These are phyloP conservation scores for Phytopythium mirpurense DNA, from an alignment of 352 stramenopile genomes.

Conservation along the genomic window DNA sequence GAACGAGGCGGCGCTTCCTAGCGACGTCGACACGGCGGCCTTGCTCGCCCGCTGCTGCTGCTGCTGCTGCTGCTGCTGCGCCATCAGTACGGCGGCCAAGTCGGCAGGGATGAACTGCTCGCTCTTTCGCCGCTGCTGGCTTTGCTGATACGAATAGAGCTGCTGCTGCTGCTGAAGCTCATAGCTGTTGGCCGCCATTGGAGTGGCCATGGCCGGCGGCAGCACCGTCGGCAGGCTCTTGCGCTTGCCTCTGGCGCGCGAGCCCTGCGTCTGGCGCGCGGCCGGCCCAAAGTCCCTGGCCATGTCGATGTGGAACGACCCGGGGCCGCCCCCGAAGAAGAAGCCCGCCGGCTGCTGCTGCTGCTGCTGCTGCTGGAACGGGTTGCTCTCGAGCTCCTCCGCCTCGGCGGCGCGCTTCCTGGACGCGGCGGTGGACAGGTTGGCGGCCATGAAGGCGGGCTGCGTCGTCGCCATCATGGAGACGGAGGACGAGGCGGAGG, in stretches of 20 bases:
- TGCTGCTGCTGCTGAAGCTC: slow-evolving; percentile 6
- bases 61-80: slow-evolving; percentile 13
- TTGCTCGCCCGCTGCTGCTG: slow-evolving; percentile 13
- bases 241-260: slow-evolving; percentile 23
- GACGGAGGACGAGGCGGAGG: background rate
- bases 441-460: slow-evolving; percentile 7
- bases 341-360: too few species aligned
- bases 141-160: background rate
- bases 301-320: background rate
- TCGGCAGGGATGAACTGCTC: slow-evolving; percentile 5
- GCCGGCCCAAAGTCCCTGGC: slow-evolving; percentile 16
- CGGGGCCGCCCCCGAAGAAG: background rate
- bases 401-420: slow-evolving; percentile 10
- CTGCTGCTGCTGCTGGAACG: slow-evolving; percentile 9
- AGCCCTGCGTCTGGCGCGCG: slow-evolving; percentile 12
- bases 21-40: background rate
- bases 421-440: background rate
- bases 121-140: background rate
- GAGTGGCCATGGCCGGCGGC: slow-evolving; percentile 11
- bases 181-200: slow-evolving; percentile 13
- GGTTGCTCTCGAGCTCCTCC: slow-evolving; percentile 8
- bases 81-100: background rate
- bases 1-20: background rate
- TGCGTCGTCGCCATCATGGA: background rate
- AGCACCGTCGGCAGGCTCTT: slow-evolving; percentile 41